Base-by-base conservation (phyloP, 208 protist species). In the Kentomonas sorsogonicus region DNA sequence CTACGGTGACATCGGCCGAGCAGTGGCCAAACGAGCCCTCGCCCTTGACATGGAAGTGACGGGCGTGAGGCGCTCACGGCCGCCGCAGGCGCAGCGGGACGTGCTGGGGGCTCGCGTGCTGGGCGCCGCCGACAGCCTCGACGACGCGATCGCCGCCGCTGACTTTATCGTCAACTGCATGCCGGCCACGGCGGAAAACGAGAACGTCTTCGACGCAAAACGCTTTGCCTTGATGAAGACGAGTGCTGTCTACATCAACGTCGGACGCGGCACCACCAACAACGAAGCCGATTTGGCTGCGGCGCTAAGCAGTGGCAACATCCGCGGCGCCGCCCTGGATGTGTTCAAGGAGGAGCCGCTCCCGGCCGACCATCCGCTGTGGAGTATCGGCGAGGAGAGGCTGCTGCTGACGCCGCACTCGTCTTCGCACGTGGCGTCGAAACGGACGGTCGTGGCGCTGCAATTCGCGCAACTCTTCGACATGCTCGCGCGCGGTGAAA, bases 311-410 rank as follows among this genome's bases (percentile, higher is more conserved):
- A 39, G 27, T 5, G 65, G 63, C 29, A 34, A 50, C 30, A 77
- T 89, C 26, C 47, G 41, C 10, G 78, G 78, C 29, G 82, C 78
- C 6, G 57, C 69, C 3, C 57, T 89, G 33, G 77, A 89, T 59
- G 81, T 89, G 27, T 89, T 86, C 44, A 25, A 74, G 66, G 56
- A 47, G 58, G 77, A 89, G 65, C 81, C 77, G 25, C 67, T 89
- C 16, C 68, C 75, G 18, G 0, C 53, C 13, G 48, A 44, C 2
- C 84, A 72, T 3, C 29, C 66, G 4, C 61, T 86, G 16, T 86
- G 71, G 67, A 54, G 54, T 13, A 25, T 82, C 7, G 47, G 41
- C n/a, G 65, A 82, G 30, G 63, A 72, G 16, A 72, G 69, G 60
- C 1, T 86, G 22, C 66, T 85, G 1, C 25, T 89, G 5, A 66